Conservation (phyloP, 2,329 filamentous ascomycete genomes). For the Chrysoporthe deuterocubensis region DNA sequence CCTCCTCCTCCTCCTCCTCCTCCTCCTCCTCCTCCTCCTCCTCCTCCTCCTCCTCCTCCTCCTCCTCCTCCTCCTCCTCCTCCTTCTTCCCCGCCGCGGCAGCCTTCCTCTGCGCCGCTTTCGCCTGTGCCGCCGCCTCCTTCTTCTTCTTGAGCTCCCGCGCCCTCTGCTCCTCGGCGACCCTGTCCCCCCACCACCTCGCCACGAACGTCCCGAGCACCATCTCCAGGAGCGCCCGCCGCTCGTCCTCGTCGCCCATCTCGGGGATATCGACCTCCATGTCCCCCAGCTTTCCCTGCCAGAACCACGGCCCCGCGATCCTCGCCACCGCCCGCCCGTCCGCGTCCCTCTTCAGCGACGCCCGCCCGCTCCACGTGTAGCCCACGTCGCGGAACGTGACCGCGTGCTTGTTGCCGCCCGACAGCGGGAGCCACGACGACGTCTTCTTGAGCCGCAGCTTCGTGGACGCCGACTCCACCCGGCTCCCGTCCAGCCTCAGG, state of each 20-base stretch:
- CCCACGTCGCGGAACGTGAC: constrained; percentile 22
- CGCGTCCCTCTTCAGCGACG: constrained; percentile 20
- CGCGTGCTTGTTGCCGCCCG: constrained; percentile 20
- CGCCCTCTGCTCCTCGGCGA: constrained; percentile 16
- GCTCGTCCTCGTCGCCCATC: constrained; percentile 23
- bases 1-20: background rate
- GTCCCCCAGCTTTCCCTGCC: constrained; percentile 27
- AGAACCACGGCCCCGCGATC: constrained; percentile 24
- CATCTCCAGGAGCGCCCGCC: constrained; percentile 25
- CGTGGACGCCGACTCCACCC: background rate
- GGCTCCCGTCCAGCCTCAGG: constrained; percentile 4
- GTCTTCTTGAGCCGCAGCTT: constrained; percentile 26
- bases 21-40: constrained; percentile 1
- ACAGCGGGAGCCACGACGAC: constrained; percentile 22
- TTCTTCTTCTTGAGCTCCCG: constrained; percentile 19
- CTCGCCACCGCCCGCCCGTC: constrained; percentile 19
- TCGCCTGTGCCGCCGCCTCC: constrained; percentile 20
- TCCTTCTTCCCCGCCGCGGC: constrained; percentile 14
- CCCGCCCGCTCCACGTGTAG: constrained; percentile 27
- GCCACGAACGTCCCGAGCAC: constrained; percentile 24
- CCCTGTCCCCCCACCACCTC: constrained; percentile 26
- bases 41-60: too few relatives aligned
- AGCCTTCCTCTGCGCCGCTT: constrained; percentile 13
- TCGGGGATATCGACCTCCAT: constrained; percentile 23
- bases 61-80: background rate